Conservation (phyloP, 805 yeast species). For the Vanderwaltozyma polyspora region DNA sequence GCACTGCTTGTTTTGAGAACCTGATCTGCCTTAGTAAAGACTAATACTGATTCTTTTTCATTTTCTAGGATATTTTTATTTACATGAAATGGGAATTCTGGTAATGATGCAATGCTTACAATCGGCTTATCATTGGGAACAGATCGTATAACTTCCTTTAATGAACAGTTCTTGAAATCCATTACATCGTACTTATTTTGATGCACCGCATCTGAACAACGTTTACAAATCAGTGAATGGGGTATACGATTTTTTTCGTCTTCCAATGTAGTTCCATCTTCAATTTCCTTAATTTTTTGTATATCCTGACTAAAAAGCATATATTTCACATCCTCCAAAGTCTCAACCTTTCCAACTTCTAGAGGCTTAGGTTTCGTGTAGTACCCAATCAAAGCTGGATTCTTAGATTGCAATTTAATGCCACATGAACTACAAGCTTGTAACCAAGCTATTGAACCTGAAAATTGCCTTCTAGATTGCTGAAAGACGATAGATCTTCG, state of each 20-base stretch:
- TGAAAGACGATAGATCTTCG: too few relatives aligned
- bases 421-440: slow-evolving; percentile 49
- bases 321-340: slow-evolving; percentile 18
- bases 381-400: slow-evolving; percentile 34
- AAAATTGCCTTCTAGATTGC: slow-evolving; percentile 2
- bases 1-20: slow-evolving; percentile 13
- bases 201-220: slow-evolving; percentile 45
- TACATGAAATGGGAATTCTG: slow-evolving; percentile 62
- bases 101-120: slow-evolving; percentile 51
- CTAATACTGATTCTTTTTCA: slow-evolving; percentile 7
- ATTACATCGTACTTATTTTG: slow-evolving; percentile 32
- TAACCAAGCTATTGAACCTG: slow-evolving; percentile 1
- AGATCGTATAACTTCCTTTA: slow-evolving; percentile 22
- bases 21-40: slow-evolving; percentile 27
- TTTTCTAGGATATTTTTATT: slow-evolving; percentile 17
- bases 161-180: slow-evolving; percentile 22
- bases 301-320: slow-evolving; percentile 22
- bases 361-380: slow-evolving; percentile 25
- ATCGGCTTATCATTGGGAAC: slow-evolving; percentile 37
- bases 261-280: neutral
- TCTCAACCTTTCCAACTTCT: slow-evolving; percentile 2
- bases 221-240: slow-evolving; percentile 32
- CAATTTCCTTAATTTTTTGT: slow-evolving; percentile 14
- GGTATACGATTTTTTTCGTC: slow-evolving; percentile 6
- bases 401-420: slow-evolving; percentile 34